Evolutionary conservation across 306 rosid genomes (phyloP).

Genomic region (Arachis hypogaea): DNA sequence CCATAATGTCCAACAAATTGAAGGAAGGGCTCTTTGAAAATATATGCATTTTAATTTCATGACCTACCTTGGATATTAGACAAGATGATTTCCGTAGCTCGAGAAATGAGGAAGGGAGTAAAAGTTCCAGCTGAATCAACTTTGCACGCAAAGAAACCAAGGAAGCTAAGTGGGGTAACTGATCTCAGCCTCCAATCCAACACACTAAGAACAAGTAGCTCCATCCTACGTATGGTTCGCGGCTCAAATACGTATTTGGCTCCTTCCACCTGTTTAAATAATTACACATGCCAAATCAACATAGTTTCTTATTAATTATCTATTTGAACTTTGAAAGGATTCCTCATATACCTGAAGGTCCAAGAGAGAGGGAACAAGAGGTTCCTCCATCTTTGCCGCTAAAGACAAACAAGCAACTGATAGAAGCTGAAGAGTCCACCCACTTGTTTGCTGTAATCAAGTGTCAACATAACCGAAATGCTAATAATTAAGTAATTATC

Average conservation of each 20-base stretch:
- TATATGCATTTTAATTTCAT: no score
- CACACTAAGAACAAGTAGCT: conserved; percentile 75
- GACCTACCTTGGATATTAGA: conserved; percentile 69
- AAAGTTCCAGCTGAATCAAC: conserved; percentile 60
- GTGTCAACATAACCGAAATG: background rate
- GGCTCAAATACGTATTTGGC: conserved; percentile 77
- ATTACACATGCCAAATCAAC: conserved; percentile 16
- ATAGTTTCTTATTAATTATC: no score
- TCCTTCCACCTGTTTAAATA: conserved; percentile 60
- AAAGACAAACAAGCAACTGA: conserved; percentile 90
- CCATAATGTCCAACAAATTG: background rate
- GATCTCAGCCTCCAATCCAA: conserved; percentile 92
- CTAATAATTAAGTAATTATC: conserved; percentile 23
- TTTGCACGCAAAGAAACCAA: conserved; percentile 71
- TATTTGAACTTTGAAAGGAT: no score
- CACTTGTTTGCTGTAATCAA: conserved; percentile 61
- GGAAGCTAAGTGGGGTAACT: conserved; percentile 77
- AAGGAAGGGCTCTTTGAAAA: background rate
- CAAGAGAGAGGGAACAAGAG: conserved; percentile 78
- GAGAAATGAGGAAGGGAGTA: conserved; percentile 58
- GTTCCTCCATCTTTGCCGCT: conserved; percentile 99
- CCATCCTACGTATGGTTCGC: conserved; percentile 74
- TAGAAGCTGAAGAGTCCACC: conserved; percentile 83
- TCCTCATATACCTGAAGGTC: conserved; percentile 74
- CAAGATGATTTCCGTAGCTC: conserved; percentile 76